A percentile compares a stretch with the other conserved stretches of the same genome.
phyloP scores from a whole-genome alignment of 352 stramenopile species.

The Hyaloperonospora arabidopsidis region DNA sequence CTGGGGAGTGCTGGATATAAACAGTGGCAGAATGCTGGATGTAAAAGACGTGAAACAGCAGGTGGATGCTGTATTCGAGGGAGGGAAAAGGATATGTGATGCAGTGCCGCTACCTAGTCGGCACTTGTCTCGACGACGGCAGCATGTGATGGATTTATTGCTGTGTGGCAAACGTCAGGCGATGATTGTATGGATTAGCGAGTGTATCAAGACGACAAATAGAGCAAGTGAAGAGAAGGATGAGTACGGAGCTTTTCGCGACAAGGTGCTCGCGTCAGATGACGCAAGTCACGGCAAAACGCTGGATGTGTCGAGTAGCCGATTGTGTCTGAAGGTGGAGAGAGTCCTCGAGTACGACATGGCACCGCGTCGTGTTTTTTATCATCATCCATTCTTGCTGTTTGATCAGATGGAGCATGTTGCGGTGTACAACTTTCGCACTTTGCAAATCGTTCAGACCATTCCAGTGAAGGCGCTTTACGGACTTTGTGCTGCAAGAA shows the following conservation, averaged over 20 bases:
- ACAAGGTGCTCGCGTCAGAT: conserved; percentile 5
- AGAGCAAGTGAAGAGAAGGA: conserved; percentile 12
- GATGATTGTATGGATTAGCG: conserved; percentile 39
- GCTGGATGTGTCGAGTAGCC: conserved; percentile 35
- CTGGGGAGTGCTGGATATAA: conserved; percentile 55
- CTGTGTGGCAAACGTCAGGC: conserved; percentile 50
- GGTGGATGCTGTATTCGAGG: conserved; percentile 23
- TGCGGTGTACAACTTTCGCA: conserved; percentile 54
- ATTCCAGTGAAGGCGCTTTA: conserved; percentile 51
- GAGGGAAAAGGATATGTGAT: conserved; percentile 21
- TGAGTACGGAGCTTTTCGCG: conserved; percentile 21
- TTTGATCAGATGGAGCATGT: conserved; percentile 50
- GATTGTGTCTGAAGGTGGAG: conserved; percentile 40
- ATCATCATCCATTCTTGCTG: conserved; percentile 66
- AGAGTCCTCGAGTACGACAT: conserved; percentile 41
- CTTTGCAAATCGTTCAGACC: conserved; percentile 45
- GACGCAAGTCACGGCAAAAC: conserved; percentile 17
- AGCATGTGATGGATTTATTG: conserved; percentile 42
- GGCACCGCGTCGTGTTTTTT: conserved; percentile 33
- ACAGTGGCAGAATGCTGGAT: conserved; percentile 44
- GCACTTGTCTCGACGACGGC: conserved; percentile 18
- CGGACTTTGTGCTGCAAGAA: conserved; percentile 22
- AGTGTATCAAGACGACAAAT: conserved; percentile 9
- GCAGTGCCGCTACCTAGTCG: conserved; percentile 37
- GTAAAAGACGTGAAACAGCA: conserved; percentile 20